Percentiles rank a stretch among this genome's conserved stretches.
These are phyloP conservation scores for Verticillium albo-atrum DNA, from an alignment of 2,329 filamentous ascomycete genomes.

Conservation along the genomic window DNA sequence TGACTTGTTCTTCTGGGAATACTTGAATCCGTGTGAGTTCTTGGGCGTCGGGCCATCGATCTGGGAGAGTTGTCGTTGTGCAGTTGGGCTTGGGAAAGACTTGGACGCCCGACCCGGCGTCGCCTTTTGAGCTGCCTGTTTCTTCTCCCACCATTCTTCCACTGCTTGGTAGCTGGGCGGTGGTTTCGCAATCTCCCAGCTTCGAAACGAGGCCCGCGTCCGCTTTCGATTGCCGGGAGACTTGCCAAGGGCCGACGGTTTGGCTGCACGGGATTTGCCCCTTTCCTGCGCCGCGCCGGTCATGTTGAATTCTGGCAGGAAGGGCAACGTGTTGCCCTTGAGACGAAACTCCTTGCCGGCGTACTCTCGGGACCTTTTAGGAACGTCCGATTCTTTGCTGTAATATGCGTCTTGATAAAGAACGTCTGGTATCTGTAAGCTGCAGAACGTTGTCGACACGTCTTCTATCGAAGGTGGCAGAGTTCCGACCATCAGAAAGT, in stretches of 20 bases:
- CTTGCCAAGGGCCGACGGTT: constrained; percentile 46
- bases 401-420: constrained; percentile 87
- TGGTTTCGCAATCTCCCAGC: constrained; percentile 71
- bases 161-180: constrained; percentile 73
- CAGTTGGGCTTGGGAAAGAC: constrained; percentile 9
- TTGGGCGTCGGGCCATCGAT: constrained; percentile 85
- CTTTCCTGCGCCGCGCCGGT: constrained; percentile 50
- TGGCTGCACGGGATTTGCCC: constrained; percentile 45
- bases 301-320: constrained; percentile 73
- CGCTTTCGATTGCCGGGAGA: constrained; percentile 26
- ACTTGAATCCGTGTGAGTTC: constrained; percentile 79
- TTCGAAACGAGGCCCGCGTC: constrained; percentile 52
- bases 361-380: constrained; percentile 72
- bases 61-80: constrained; percentile 60
- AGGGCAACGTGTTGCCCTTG: constrained; percentile 70
- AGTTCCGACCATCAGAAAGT: constrained; percentile 22
- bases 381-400: constrained; percentile 78
- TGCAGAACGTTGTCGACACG: constrained; percentile 52
- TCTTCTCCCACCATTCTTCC: constrained; percentile 54
- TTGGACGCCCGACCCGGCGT: constrained; percentile 1
- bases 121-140: constrained; percentile 10
- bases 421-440: constrained; percentile 57
- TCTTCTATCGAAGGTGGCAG: constrained; percentile 30
- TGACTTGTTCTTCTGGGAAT: constrained; percentile 69
- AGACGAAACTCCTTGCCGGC: constrained; percentile 82